Conservation (phyloP, 2,329 filamentous ascomycete genomes). For the Teratosphaeria epicoccoides region DNA sequence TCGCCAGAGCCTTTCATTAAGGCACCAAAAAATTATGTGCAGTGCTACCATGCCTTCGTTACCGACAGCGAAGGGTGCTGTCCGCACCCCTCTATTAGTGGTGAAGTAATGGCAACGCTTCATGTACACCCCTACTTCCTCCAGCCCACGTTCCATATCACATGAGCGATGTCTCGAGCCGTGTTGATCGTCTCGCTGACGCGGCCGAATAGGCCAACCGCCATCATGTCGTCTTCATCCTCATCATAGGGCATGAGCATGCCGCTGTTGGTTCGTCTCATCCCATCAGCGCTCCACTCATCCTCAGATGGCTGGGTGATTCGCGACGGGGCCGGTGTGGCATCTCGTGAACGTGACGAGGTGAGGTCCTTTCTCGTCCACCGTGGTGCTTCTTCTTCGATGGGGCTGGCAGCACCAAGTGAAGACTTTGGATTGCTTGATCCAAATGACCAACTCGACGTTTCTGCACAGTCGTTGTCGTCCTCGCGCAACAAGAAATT, state of each 20-base stretch:
- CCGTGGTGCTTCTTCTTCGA: slow-evolving; percentile 34
- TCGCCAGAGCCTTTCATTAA: not conserved
- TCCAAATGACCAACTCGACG: slow-evolving; percentile 24
- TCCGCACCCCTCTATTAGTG: not conserved
- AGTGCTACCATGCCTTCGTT: not conserved
- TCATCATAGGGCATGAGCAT: slow-evolving; percentile 84
- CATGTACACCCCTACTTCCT: slow-evolving; percentile 32
- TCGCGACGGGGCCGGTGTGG: slow-evolving; percentile 8
- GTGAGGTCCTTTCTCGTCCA: slow-evolving; percentile 24
- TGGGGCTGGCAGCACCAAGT: slow-evolving; percentile 23
- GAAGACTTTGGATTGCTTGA: slow-evolving; percentile 24
- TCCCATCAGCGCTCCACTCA: not conserved
- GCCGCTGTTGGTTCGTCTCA: slow-evolving; percentile 70
- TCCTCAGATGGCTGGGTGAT: not conserved
- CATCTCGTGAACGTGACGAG: slow-evolving; percentile 5
- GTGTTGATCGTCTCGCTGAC: slow-evolving; percentile 69
- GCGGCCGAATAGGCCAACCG: slow-evolving; percentile 59
- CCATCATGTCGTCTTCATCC: slow-evolving; percentile 47
- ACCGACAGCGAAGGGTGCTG: not conserved
- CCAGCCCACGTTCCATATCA: slow-evolving; percentile 58
- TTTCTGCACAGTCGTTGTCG: slow-evolving; percentile 10
- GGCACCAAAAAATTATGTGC: not conserved
- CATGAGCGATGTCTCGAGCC: slow-evolving; percentile 52
- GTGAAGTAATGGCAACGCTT: not conserved
- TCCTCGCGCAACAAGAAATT: slow-evolving; percentile 48